These are phyloP conservation scores for Hypsizygus ulmarius DNA, from an alignment of 1,284 basidiomycete species.

Conservation along the genomic window DNA sequence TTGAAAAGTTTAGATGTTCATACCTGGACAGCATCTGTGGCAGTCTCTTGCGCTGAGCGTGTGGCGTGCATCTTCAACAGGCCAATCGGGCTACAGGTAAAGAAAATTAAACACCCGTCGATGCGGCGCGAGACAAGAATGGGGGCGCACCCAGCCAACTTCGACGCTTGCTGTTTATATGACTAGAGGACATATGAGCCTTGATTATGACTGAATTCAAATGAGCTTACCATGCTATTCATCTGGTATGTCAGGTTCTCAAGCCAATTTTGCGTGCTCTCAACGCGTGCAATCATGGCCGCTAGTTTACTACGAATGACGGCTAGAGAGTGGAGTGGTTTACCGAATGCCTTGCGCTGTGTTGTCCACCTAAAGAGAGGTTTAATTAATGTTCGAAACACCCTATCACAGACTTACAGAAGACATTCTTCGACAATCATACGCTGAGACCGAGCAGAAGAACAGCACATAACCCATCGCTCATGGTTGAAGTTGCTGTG, in stretches of 20 bases:
- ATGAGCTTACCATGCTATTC: slow-evolving; percentile 70
- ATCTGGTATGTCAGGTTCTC: slow-evolving; percentile 92
- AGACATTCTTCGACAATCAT: slow-evolving; percentile 64
- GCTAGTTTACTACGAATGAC: slow-evolving; percentile 86
- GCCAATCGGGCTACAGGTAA: slow-evolving; percentile 60
- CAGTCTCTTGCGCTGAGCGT: slow-evolving; percentile 66
- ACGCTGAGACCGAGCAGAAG: slow-evolving; percentile 35
- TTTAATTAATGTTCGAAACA: neutral
- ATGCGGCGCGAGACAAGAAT: neutral
- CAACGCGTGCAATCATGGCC: slow-evolving; percentile 80
- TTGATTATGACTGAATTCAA: slow-evolving; percentile 4
- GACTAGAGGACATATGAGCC: slow-evolving; percentile 27
- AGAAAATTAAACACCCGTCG: slow-evolving; percentile 3
- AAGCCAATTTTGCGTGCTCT: slow-evolving; percentile 78
- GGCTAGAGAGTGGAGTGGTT: slow-evolving; percentile 78
- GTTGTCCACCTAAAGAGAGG: slow-evolving; percentile 56
- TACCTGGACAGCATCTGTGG: slow-evolving; percentile 68
- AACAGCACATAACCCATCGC: slow-evolving; percentile 73
- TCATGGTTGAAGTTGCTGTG: slow-evolving; percentile 71
- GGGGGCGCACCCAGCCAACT: slow-evolving; percentile 56
- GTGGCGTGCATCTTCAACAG: slow-evolving; percentile 77
- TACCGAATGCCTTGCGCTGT: slow-evolving; percentile 84
- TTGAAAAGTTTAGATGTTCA: slow-evolving; percentile 5
- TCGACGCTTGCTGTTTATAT: slow-evolving; percentile 55
- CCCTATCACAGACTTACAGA: slow-evolving; percentile 41